Evolutionary conservation across 805 yeast genomes (phyloP).

Genomic region (Zygosaccharomyces gambellarensis): DNA sequence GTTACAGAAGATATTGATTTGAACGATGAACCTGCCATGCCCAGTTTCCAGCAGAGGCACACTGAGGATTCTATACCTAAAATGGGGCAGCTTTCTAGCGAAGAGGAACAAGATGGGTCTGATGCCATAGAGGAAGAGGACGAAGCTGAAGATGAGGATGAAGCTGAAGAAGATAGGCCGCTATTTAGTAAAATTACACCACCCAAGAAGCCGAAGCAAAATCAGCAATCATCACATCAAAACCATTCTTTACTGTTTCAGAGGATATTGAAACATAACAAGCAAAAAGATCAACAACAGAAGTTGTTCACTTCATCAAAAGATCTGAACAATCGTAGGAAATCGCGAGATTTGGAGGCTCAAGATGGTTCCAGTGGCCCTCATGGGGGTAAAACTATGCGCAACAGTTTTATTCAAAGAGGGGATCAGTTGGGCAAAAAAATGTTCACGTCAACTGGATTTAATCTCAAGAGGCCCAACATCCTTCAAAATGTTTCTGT

Average conservation of each 20-base stretch:
- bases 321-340: conserved; percentile 4
- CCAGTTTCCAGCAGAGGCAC: background rate
- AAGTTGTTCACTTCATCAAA: conserved; percentile 15
- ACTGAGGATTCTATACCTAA: conserved; percentile 23
- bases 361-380: background rate
- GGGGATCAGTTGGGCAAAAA: background rate
- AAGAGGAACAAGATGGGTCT: conserved; percentile 39
- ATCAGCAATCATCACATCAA: conserved; percentile 1
- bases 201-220: background rate
- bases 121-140: conserved; percentile 24
- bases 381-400: background rate
- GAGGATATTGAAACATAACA: conserved; percentile 14
- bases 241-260: conserved; percentile 14
- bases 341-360: conserved; percentile 9
- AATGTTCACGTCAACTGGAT: background rate
- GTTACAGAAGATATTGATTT: conserved; percentile 11
- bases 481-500: conserved; percentile 23
- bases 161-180: conserved; percentile 21
- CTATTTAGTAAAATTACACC: conserved; percentile 8
- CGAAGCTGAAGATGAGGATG: conserved; percentile 15
- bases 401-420: conserved; percentile 11
- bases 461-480: conserved; percentile 21
- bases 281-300: conserved; percentile 6
- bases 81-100: conserved; percentile 39
- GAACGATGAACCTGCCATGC: conserved; percentile 4